Conservation (phyloP, 2,329 filamentous ascomycete genomes). For the Talaromyces pinophilus region DNA sequence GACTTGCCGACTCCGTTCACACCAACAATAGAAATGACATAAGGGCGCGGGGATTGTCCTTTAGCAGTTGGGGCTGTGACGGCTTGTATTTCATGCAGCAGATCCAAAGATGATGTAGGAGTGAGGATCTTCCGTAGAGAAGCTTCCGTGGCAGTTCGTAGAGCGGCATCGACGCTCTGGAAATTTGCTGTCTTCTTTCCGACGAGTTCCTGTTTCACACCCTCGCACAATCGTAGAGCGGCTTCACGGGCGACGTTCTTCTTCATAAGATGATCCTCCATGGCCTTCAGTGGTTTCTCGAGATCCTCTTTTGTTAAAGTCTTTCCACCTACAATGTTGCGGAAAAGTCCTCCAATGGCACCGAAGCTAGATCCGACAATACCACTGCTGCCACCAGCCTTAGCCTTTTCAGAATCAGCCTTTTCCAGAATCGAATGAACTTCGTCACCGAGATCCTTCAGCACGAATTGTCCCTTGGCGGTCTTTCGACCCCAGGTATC, state of each 20-base stretch:
- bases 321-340: constrained; percentile 94
- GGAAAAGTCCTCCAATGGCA: constrained; percentile 83
- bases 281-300: constrained; percentile 87
- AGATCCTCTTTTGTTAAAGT: constrained; percentile 85
- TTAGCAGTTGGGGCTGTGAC: constrained; percentile 68
- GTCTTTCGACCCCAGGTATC: constrained; percentile 83
- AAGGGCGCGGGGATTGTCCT: constrained; percentile 71
- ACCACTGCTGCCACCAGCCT: constrained; percentile 55
- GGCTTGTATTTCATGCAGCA: constrained; percentile 87
- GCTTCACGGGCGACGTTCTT: constrained; percentile 98
- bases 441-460: constrained; percentile 91
- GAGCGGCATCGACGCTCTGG: constrained; percentile 80
- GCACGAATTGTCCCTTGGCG: constrained; percentile 84
- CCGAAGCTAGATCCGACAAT: constrained; percentile 77
- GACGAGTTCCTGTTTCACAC: constrained; percentile 84
- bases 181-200: constrained; percentile 91
- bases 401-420: constrained; percentile 66
- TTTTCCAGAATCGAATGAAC: constrained; percentile 84
- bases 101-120: constrained; percentile 88
- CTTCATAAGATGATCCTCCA: constrained; percentile 90
- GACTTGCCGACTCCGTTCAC: constrained; percentile 99
- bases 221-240: constrained; percentile 84
- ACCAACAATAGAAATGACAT: constrained; percentile 96
- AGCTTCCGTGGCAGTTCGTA: constrained; percentile 84
- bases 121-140: constrained; percentile 94